phyloP scores from a whole-genome alignment of 1,284 basidiomycete genomes.

The Cryptococcus floricola region DNA sequence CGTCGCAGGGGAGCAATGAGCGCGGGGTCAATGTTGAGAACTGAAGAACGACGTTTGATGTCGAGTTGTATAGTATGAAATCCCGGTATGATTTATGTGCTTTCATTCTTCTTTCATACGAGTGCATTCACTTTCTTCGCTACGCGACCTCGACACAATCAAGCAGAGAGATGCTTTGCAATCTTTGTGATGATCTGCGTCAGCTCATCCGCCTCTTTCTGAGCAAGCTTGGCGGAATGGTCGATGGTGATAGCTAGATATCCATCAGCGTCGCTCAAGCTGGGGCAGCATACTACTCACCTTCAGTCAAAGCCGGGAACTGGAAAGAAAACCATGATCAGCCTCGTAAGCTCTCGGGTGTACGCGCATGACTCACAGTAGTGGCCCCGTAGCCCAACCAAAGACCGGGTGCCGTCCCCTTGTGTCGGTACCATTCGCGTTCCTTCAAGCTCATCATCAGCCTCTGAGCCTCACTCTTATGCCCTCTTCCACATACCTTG shows the following conservation, averaged over 20 bases:
- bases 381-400: constrained; percentile 79
- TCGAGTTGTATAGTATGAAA: too few species aligned
- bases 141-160: neutral
- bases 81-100: too few species aligned
- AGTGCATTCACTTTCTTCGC: too few species aligned
- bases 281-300: constrained; percentile 4
- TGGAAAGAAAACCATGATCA: neutral
- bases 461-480: neutral
- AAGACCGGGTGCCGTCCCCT: constrained; percentile 83
- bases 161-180: constrained; percentile 49
- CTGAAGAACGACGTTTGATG: too few species aligned
- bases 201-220: constrained; percentile 64
- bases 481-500: constrained; percentile 40
- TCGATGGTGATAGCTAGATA: constrained; percentile 62
- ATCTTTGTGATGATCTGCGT: constrained; percentile 57
- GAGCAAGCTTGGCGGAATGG: constrained; percentile 59
- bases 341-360: neutral
- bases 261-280: neutral
- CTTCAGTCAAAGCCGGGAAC: constrained; percentile 74
- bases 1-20: constrained; percentile 12
- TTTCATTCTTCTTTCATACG: too few species aligned
- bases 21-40: too few species aligned
- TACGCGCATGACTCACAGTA: constrained; percentile 27
- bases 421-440: constrained; percentile 78
- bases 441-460: constrained; percentile 49